Evolutionary conservation across 1,284 basidiomycete genomes (phyloP), one percentile per base, ranked within the genome.

Genomic region (Phylloboletellus chloephorus): DNA sequence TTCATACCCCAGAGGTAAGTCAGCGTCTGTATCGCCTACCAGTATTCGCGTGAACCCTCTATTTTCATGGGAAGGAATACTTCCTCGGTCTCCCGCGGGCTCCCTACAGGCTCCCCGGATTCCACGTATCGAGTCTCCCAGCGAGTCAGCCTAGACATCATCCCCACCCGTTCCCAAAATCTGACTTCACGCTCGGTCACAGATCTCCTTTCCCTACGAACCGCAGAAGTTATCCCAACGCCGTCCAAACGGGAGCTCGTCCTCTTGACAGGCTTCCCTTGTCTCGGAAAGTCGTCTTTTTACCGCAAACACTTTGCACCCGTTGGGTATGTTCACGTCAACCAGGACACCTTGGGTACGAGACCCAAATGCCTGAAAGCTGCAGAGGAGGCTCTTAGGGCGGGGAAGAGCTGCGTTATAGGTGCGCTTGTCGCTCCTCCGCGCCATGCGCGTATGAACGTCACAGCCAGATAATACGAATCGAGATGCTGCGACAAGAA

Each of bases 261-360:
- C 2, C 48, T 98, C 6, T 92, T 98, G 51, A 85, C 92, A 5
- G 95, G 94, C 10, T 81, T 79, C 40, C 94, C 95, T 0, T 84
- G 82, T 35, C 66, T 90, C 1, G 94, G 94, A 31, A 98, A 98
- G 65, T 84, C 89, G 0, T 76, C 80, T 0, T 88, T 94, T 60
- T 97, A 75, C 63, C 66, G 68, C 9, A 71, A 63, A 26, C 67
- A 90, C 55, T 94, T 97, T 57, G 62, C 67, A n/a, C 69, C 77
- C 0, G 66, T 63, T 4, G 78, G 72, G 10, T 95, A 97, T 59
- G 66, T 72, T 3, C 88, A 93, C 52, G 71, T 96, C 46, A 94
- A 94, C 58, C 91, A 95, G 65, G 91, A 95, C 60, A 81, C 69
- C 2, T 67, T 97, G 2, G 76, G 75, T 41, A 80, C 79, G 9